These are phyloP conservation scores for Besnoitia besnoiti DNA, from an alignment of 169 alveolate species.

Conservation along the genomic window DNA sequence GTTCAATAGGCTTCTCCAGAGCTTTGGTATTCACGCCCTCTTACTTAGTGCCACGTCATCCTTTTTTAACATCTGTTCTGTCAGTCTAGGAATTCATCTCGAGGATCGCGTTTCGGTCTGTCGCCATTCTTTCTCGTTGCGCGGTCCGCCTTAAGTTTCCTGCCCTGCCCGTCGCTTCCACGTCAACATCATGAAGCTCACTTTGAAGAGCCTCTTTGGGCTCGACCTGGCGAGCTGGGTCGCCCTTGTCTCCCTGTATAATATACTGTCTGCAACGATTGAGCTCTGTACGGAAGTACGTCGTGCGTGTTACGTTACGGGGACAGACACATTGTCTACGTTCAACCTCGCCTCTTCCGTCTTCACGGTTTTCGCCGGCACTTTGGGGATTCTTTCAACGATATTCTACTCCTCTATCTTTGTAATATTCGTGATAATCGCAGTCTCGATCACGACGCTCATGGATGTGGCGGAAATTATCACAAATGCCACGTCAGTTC, in stretches of 20 bases:
- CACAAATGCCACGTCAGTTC: slow-evolving; percentile 53
- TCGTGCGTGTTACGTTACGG: not conserved
- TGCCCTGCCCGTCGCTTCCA: not conserved
- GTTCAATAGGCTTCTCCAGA: too few relatives aligned
- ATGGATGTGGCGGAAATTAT: slow-evolving; percentile 56
- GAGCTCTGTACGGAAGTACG: slow-evolving; percentile 55
- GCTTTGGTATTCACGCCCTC: too few relatives aligned
- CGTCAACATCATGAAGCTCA: not conserved
- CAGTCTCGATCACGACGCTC: slow-evolving; percentile 52
- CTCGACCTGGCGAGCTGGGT: slow-evolving; percentile 62
- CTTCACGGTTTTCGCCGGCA: slow-evolving; percentile 57
- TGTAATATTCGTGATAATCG: slow-evolving; percentile 47
- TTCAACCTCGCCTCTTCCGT: slow-evolving; percentile 56
- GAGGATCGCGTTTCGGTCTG: not conserved
- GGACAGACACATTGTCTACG: slow-evolving; percentile 24
- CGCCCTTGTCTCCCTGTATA: slow-evolving; percentile 58
- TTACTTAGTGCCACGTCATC: not conserved
- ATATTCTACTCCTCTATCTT: slow-evolving; percentile 42
- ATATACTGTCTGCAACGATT: slow-evolving; percentile 45
- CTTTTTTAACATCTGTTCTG: not conserved
- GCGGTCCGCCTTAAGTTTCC: too few relatives aligned
- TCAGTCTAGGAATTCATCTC: not conserved
- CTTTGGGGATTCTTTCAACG: slow-evolving; percentile 63
- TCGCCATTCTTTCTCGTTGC: not conserved
- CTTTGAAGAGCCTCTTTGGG: slow-evolving; percentile 46